These are phyloP conservation scores for Parafenestella ontariensis DNA, from an alignment of 2,329 filamentous ascomycete species.

Conservation along the genomic window DNA sequence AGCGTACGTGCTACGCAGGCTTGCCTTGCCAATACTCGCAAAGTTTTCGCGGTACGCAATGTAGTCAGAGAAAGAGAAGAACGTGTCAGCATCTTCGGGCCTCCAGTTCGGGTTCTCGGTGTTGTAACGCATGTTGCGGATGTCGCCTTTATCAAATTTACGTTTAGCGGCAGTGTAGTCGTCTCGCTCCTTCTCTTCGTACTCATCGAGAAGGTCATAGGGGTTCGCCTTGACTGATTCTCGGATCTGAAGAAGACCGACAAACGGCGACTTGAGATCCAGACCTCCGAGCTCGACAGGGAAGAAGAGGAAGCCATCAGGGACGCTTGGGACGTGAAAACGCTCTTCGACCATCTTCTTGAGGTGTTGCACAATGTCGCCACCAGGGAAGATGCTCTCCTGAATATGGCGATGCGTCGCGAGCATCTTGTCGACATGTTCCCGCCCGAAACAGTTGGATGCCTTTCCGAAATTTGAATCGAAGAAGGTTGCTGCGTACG, in stretches of 20 bases:
- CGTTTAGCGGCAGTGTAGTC: conserved; percentile 44
- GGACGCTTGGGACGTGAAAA: conserved; percentile 58
- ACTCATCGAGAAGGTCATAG: conserved; percentile 54
- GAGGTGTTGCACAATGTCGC: conserved; percentile 43
- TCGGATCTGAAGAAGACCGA: conserved; percentile 56
- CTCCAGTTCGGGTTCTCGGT: conserved; percentile 15
- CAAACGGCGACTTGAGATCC: conserved; percentile 59
- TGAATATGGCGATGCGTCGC: conserved; percentile 59
- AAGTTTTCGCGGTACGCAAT: conserved; percentile 28
- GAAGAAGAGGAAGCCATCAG: conserved; percentile 62
- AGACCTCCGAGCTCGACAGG: conserved; percentile 60
- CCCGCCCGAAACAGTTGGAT: conserved; percentile 60
- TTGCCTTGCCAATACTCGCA: conserved; percentile 8
- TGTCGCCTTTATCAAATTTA: conserved; percentile 38
- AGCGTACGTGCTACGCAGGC: conserved; percentile 22
- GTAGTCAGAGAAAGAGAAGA: conserved; percentile 40
- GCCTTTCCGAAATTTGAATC: conserved; percentile 61
- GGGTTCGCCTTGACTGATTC: conserved; percentile 40
- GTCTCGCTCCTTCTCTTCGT: conserved; percentile 39
- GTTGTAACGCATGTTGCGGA: conserved; percentile 3
- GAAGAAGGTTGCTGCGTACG: conserved; percentile 61
- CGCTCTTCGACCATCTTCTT: conserved; percentile 60
- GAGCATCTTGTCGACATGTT: conserved; percentile 62
- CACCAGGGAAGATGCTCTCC: conserved; percentile 53
- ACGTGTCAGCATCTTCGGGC: conserved; percentile 23